Conservation (phyloP, 176 grass and related monocot genomes). For the Avena sativa region DNA sequence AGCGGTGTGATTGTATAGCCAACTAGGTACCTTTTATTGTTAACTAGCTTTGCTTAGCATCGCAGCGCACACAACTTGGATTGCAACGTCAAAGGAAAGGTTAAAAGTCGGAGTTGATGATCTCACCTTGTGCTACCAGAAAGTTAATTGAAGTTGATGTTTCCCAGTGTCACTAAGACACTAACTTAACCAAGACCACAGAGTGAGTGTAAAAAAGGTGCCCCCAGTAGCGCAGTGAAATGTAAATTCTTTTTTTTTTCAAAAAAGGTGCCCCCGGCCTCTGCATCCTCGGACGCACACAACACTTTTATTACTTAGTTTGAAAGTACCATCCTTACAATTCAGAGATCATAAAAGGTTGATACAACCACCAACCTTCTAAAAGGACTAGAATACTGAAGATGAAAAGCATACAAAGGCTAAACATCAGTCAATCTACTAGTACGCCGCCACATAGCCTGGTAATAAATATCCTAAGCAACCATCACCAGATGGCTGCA, state of each 20-base stretch:
- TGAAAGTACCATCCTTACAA: too few species aligned
- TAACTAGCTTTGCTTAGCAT: slow-evolving; percentile 17
- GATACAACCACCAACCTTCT: too few species aligned
- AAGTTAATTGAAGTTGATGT: slow-evolving; percentile 23
- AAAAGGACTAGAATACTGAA: too few species aligned
- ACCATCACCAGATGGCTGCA: too few species aligned
- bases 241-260: neutral
- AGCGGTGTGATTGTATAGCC: neutral
- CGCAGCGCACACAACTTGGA: slow-evolving; percentile 12
- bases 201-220: neutral
- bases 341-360: too few species aligned
- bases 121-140: neutral
- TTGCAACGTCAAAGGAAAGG: slow-evolving; percentile 33
- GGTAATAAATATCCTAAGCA: too few species aligned
- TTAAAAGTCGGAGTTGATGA: neutral
- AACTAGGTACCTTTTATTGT: slow-evolving; percentile 34
- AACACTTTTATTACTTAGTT: too few species aligned
- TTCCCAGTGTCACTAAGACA: neutral
- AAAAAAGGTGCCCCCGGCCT: too few species aligned
- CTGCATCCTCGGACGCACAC: too few species aligned
- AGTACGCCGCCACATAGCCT: too few species aligned
- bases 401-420: too few species aligned
- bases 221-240: neutral
- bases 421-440: too few species aligned
- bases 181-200: neutral